Conservation (phyloP, 208 protist species). For the Ichthyophonus hoferi region DNA sequence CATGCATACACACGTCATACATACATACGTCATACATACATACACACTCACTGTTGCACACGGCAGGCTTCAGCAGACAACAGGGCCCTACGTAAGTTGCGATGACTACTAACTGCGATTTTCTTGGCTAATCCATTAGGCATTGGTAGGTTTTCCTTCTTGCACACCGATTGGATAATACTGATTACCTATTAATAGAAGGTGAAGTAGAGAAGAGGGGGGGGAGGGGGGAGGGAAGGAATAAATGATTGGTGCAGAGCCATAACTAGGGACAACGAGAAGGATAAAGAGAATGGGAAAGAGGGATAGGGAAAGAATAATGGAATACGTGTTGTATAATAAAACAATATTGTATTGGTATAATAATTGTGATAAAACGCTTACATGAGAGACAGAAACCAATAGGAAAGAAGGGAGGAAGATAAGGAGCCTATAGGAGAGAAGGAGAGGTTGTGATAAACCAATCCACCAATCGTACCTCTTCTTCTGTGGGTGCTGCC, state of each 20-base stretch:
- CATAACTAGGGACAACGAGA: neutral
- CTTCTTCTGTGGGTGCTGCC: constrained; percentile 79
- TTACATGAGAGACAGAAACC: too few relatives aligned
- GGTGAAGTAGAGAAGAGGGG: neutral
- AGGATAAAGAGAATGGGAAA: neutral
- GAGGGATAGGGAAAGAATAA: neutral
- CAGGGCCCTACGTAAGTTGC: constrained; percentile 91
- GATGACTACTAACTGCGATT: constrained; percentile 69
- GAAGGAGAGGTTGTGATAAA: neutral
- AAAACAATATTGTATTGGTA: too few relatives aligned
- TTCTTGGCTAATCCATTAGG: constrained; percentile 60
- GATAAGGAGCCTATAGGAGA: neutral
- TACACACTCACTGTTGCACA: constrained; percentile 33
- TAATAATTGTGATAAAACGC: too few relatives aligned
- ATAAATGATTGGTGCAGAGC: too few relatives aligned
- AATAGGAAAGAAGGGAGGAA: neutral
- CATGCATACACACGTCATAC: too few relatives aligned
- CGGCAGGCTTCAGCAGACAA: constrained; percentile 90
- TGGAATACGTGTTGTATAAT: too few relatives aligned
- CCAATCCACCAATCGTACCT: constrained; percentile 64
- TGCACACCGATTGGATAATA: neutral
- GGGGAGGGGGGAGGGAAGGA: neutral
- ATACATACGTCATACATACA: too few relatives aligned
- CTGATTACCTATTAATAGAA: neutral
- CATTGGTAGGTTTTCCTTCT: constrained; percentile 60